Percentiles rank a stretch among this genome's conserved stretches.
phyloP scores from a whole-genome alignment of 805 yeast species.

The Metschnikowia reukaufii region DNA sequence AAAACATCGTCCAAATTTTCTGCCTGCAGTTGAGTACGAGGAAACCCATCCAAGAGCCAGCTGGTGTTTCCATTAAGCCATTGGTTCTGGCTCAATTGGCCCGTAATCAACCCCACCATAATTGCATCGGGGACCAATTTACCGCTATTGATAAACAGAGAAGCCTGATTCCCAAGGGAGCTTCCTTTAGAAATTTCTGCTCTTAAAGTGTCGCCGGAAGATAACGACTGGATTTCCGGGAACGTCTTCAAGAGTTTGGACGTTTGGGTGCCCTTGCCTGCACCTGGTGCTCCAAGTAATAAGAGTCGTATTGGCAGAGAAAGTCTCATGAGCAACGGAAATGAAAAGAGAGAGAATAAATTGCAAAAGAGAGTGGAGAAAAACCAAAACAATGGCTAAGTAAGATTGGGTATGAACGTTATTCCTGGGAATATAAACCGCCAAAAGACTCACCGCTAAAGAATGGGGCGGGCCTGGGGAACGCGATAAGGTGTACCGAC shows the following conservation, averaged over 20 bases:
- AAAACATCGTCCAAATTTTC: slow-evolving; percentile 49
- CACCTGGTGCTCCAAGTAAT: slow-evolving; percentile 90
- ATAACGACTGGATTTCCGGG: slow-evolving; percentile 56
- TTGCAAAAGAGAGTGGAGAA: not conserved
- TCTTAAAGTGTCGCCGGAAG: slow-evolving; percentile 85
- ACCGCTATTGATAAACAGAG: slow-evolving; percentile 59
- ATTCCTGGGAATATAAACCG: too few species aligned
- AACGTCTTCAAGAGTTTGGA: slow-evolving; percentile 56
- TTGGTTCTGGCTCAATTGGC: slow-evolving; percentile 42
- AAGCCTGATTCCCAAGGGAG: slow-evolving; percentile 56
- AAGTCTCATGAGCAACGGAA: slow-evolving; percentile 6
- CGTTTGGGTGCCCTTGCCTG: slow-evolving; percentile 93
- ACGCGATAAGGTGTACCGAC: not conserved
- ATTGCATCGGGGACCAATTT: slow-evolving; percentile 69
- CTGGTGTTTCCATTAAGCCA: slow-evolving; percentile 48
- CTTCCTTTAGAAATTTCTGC: slow-evolving; percentile 58
- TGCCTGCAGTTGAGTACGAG: slow-evolving; percentile 79
- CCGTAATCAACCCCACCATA: slow-evolving; percentile 58
- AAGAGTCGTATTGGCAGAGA: slow-evolving; percentile 47
- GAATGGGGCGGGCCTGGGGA: not conserved
- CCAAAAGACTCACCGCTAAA: too few species aligned
- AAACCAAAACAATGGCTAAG: too few species aligned
- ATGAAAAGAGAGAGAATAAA: not conserved
- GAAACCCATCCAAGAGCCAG: slow-evolving; percentile 92
- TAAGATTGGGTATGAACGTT: too few species aligned